Conservation (phyloP, 2,329 filamentous ascomycete genomes). For the Plenodomus lindquistii region DNA sequence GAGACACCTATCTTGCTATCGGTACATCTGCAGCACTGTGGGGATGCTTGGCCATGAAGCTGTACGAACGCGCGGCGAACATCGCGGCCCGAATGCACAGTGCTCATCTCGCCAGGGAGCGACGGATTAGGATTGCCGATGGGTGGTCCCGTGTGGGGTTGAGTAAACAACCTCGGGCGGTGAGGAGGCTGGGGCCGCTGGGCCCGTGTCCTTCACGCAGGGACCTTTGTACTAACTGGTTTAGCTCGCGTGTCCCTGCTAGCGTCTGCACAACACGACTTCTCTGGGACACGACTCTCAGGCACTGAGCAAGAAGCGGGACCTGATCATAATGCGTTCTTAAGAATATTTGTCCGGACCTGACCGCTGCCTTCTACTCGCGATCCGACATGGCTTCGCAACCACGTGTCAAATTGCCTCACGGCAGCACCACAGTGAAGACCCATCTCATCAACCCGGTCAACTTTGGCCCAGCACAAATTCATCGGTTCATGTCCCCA, state of each 20-base stretch:
- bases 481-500: slow-evolving; percentile 36
- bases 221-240: too few species aligned
- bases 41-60: neutral
- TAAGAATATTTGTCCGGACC: neutral
- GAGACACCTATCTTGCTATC: too few species aligned
- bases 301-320: neutral
- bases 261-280: too few species aligned
- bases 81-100: neutral
- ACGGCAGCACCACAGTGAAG: slow-evolving; percentile 9
- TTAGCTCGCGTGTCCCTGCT: too few species aligned
- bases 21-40: neutral
- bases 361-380: neutral
- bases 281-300: neutral
- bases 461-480: slow-evolving; percentile 30
- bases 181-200: neutral
- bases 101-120: neutral
- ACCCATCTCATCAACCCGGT: slow-evolving; percentile 43
- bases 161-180: neutral
- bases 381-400: slow-evolving; percentile 5
- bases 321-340: neutral
- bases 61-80: neutral
- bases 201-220: too few species aligned
- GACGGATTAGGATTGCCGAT: neutral
- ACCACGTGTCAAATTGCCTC: slow-evolving; percentile 8
- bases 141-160: neutral